phyloP scores from a whole-genome alignment of 2,329 filamentous ascomycete species.

The Lasiodiplodia theobromae region DNA sequence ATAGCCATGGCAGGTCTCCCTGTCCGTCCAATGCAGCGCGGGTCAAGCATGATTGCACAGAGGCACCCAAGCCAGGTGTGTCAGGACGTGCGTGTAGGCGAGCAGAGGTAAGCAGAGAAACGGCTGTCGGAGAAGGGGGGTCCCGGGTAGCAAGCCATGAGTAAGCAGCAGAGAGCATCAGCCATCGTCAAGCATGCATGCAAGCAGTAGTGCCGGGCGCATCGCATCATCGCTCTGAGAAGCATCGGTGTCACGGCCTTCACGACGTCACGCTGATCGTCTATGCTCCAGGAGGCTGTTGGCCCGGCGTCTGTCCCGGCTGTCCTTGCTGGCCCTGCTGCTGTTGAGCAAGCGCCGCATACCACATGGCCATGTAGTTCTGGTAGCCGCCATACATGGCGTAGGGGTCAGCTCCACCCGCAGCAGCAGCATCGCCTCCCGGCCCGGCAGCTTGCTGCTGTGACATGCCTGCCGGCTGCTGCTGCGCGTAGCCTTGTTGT shows the following conservation, averaged over 20 bases:
- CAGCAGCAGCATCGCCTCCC: slow-evolving; percentile 66
- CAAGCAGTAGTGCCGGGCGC: slow-evolving; percentile 42
- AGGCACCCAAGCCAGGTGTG: slow-evolving; percentile 14
- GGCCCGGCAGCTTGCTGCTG: slow-evolving; percentile 51
- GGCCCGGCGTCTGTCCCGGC: slow-evolving; percentile 31
- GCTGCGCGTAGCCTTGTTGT: slow-evolving; percentile 47
- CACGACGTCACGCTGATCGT: slow-evolving; percentile 35
- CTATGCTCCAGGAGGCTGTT: slow-evolving; percentile 46
- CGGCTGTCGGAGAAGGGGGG: slow-evolving; percentile 25
- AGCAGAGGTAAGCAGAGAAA: slow-evolving; percentile 26
- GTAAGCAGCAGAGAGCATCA: slow-evolving; percentile 35
- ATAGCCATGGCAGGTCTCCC: slow-evolving; percentile 30
- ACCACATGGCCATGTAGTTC: slow-evolving; percentile 81
- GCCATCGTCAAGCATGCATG: slow-evolving; percentile 42
- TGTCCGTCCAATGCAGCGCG: slow-evolving; percentile 25
- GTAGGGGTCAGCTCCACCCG: slow-evolving; percentile 60
- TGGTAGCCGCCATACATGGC: slow-evolving; percentile 84
- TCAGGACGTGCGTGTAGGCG: slow-evolving; percentile 19
- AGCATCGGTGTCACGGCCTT: slow-evolving; percentile 45
- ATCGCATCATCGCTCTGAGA: slow-evolving; percentile 38
- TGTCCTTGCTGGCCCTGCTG: slow-evolving; percentile 39
- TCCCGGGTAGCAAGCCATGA: slow-evolving; percentile 27
- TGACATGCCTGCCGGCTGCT: slow-evolving; percentile 41
- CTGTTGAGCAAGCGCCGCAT: slow-evolving; percentile 70
- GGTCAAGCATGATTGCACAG: slow-evolving; percentile 29